phyloP scores from a whole-genome alignment of 129 eudicot species.

The Apium graveolens region DNA sequence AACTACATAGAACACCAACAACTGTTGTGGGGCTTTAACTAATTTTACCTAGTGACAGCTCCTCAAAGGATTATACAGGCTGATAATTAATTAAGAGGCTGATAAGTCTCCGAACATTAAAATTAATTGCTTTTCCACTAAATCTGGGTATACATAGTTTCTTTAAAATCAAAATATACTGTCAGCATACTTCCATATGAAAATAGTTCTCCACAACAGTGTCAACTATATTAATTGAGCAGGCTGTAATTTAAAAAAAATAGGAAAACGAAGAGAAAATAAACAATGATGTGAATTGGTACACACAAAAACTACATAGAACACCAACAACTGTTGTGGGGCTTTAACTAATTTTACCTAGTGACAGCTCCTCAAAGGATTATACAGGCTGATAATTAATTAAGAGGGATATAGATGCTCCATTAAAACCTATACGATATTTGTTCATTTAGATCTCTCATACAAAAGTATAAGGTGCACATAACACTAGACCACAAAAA shows the following conservation, averaged over 20 bases:
- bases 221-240: background rate
- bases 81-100: background rate
- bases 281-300: background rate
- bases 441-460: background rate
- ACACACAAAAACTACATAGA: background rate
- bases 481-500: background rate
- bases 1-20: background rate
- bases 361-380: background rate
- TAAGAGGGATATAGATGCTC: constrained; percentile 1
- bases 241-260: background rate
- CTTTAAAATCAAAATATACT: background rate
- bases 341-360: background rate
- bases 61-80: background rate
- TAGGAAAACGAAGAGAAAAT: background rate
- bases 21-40: background rate
- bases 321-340: background rate
- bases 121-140: background rate
- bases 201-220: background rate
- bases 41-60: background rate
- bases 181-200: background rate
- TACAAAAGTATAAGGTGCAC: background rate
- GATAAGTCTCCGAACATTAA: too few relatives aligned
- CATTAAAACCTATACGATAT: background rate
- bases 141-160: background rate
- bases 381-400: background rate